Conservation (phyloP, 495 filamentous ascomycete genomes). For the Echria macrotheca region DNA sequence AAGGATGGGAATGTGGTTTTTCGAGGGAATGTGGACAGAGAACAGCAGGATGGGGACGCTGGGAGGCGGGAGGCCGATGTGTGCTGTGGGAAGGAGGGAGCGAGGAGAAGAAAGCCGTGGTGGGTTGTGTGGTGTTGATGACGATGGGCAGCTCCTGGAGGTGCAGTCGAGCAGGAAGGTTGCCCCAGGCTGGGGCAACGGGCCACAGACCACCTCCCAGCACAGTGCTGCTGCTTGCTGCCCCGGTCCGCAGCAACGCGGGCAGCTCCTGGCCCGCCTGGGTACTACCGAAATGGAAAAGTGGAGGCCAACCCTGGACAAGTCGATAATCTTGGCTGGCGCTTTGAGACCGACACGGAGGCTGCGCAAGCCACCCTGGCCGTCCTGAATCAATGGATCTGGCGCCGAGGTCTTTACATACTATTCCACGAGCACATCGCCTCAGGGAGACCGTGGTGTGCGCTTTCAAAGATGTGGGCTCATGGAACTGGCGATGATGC, state of each 20-base stretch:
- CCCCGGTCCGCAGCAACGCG: constrained; percentile 14
- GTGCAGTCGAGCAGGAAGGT: constrained; percentile 16
- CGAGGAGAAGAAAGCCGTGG: constrained; percentile 19
- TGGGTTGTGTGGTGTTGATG: constrained; percentile 20
- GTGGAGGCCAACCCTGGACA: constrained; percentile 9
- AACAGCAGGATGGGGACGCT: constrained; percentile 15
- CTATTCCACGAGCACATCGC: too few relatives aligned
- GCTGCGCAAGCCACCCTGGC: constrained; percentile 6
- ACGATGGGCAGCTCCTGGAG: constrained; percentile 20
- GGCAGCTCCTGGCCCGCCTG: too few relatives aligned
- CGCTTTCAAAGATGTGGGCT: too few relatives aligned
- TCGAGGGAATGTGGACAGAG: constrained; percentile 29
- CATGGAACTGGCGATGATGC: too few relatives aligned
- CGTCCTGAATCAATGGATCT: constrained; percentile 6
- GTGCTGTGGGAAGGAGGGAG: constrained; percentile 22
- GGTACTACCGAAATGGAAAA: constrained; percentile 12
- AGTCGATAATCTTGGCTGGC: constrained; percentile 3
- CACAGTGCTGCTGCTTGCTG: constrained; percentile 1
- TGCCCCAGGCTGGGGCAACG: constrained; percentile 14
- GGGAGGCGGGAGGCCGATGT: constrained; percentile 4
- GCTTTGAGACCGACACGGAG: constrained; percentile 8
- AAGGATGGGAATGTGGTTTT: constrained; percentile 23
- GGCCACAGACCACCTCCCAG: constrained; percentile 1
- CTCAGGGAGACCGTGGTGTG: too few relatives aligned
- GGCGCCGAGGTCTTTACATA: too few relatives aligned